Evolutionary conservation across 1,284 basidiomycete species (phyloP).

Genomic region (Blastosporella zonata): DNA sequence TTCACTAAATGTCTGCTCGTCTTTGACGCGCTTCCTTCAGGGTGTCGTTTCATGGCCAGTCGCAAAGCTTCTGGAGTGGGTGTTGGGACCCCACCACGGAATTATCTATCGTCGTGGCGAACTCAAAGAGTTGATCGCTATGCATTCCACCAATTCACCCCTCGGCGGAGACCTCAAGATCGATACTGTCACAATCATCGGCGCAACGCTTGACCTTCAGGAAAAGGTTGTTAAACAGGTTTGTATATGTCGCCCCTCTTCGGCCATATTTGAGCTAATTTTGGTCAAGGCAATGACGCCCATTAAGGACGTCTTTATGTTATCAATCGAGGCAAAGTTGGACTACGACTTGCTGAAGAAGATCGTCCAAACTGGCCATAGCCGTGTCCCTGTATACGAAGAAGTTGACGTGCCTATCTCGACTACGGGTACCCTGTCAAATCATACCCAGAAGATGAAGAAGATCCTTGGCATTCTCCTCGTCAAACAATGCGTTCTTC

Average conservation of each 20-base stretch:
- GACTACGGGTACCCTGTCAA: slow-evolving; percentile 17
- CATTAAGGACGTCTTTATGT: slow-evolving; percentile 78
- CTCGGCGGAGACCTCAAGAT: slow-evolving; percentile 70
- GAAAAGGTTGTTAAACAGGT: slow-evolving; percentile 68
- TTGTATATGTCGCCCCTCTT: slow-evolving; percentile 1
- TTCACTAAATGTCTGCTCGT: neutral
- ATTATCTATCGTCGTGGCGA: slow-evolving; percentile 61
- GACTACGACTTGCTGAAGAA: slow-evolving; percentile 76
- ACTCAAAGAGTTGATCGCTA: slow-evolving; percentile 71
- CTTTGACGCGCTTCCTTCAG: slow-evolving; percentile 31
- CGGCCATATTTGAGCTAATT: neutral
- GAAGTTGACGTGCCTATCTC: slow-evolving; percentile 61
- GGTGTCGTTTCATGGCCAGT: slow-evolving; percentile 81
- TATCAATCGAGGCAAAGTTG: slow-evolving; percentile 75
- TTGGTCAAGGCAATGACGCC: slow-evolving; percentile 71
- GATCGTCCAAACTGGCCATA: slow-evolving; percentile 78
- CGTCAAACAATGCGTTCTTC: slow-evolving; percentile 84
- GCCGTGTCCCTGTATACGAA: slow-evolving; percentile 73
- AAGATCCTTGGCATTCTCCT: slow-evolving; percentile 81
- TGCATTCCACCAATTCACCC: slow-evolving; percentile 57
- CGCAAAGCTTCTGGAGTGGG: slow-evolving; percentile 65
- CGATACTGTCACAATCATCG: slow-evolving; percentile 76
- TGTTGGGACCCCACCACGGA: slow-evolving; percentile 62
- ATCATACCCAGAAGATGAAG: slow-evolving; percentile 52
- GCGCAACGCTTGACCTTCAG: slow-evolving; percentile 71